Conservation (phyloP, 2,329 filamentous ascomycete genomes). For the Raffaelea albimanens region DNA sequence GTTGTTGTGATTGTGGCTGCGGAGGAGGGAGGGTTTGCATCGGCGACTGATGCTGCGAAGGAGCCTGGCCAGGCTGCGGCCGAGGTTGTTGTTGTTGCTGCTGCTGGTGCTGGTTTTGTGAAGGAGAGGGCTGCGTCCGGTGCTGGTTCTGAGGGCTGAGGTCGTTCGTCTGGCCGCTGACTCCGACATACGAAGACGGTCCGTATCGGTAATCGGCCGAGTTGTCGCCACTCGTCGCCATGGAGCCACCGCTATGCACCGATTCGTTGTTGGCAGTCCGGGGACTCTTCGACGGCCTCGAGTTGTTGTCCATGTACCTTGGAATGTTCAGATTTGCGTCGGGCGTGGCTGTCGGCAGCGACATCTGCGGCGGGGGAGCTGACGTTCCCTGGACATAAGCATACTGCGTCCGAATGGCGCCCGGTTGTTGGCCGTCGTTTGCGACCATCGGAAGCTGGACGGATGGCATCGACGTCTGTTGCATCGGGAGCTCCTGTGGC, state of each 20-base stretch:
- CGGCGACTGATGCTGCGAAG: conserved; percentile 10
- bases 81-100: conserved; percentile 6
- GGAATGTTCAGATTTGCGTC: conserved; percentile 43
- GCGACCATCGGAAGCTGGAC: conserved; percentile 41
- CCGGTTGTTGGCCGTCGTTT: conserved; percentile 36
- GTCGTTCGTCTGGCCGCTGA: conserved; percentile 22
- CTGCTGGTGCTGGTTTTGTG: conserved; percentile 1
- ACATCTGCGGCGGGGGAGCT: conserved; percentile 39
- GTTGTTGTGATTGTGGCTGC: conserved; percentile 7
- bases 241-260: conserved; percentile 37
- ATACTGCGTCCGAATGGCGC: conserved; percentile 42
- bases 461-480: conserved; percentile 43
- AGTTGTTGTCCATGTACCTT: conserved; percentile 46
- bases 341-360: conserved; percentile 25
- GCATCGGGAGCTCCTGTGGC: conserved; percentile 42
- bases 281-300: conserved; percentile 46
- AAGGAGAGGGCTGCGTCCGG: background rate
- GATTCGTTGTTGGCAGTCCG: conserved; percentile 45
- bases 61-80: conserved; percentile 2
- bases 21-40: conserved; percentile 8
- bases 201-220: conserved; percentile 49
- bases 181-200: conserved; percentile 30
- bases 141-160: conserved; percentile 26
- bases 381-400: conserved; percentile 43
- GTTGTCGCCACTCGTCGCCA: conserved; percentile 35